A percentile compares a stretch with the other conserved stretches of the same genome.
Evolutionary conservation across 2,329 filamentous ascomycete genomes (phyloP).

Genomic region (Ophiostoma fasciatum): DNA sequence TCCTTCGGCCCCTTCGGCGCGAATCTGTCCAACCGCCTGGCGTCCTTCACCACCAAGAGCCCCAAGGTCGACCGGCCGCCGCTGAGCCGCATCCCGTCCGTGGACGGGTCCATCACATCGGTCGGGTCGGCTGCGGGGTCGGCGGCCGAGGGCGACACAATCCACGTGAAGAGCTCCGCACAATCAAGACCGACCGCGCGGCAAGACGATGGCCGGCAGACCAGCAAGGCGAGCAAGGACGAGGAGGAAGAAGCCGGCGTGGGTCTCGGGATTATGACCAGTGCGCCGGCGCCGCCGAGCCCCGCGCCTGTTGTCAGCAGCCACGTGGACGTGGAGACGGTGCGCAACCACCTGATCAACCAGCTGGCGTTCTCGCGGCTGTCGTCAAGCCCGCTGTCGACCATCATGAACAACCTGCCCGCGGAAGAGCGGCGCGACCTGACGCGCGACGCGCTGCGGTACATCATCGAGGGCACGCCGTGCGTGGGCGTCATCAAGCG

Average conservation of each 20-base stretch:
- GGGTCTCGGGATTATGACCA: conserved; percentile 13
- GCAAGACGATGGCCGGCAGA: too few species aligned
- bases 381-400: conserved; percentile 79
- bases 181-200: conserved; percentile 1
- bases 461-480: conserved; percentile 54
- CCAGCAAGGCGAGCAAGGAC: background rate
- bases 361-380: conserved; percentile 90
- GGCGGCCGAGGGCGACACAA: background rate
- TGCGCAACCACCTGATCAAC: conserved; percentile 82
- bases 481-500: conserved; percentile 82
- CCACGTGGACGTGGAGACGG: conserved; percentile 26
- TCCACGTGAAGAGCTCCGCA: background rate
- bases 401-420: conserved; percentile 77
- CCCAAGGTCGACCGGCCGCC: conserved; percentile 29
- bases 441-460: conserved; percentile 48
- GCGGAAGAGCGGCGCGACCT: conserved; percentile 44
- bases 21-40: conserved; percentile 68
- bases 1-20: conserved; percentile 85
- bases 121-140: conserved; percentile 1
- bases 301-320: conserved; percentile 6
- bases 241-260: too few species aligned
- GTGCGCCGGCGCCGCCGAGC: conserved; percentile 4
- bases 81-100: conserved; percentile 8
- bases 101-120: conserved; percentile 11
- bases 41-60: conserved; percentile 58